Evolutionary conservation across 768 basidiomycete species (phyloP), one percentile per base, ranked within the genome.

Genomic region (Pholiota molesta): DNA sequence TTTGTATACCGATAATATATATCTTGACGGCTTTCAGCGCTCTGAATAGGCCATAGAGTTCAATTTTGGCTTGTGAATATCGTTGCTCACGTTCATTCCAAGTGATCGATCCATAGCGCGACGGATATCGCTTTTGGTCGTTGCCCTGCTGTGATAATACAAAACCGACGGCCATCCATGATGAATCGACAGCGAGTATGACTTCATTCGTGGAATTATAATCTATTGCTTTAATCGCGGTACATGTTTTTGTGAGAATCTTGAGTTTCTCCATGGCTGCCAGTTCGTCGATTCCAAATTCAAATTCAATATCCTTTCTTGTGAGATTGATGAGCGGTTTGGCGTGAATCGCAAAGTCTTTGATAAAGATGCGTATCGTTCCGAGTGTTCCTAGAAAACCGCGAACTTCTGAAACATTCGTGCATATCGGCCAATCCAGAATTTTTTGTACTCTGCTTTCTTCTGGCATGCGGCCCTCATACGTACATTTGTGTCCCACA

Each of bases 1-100:
- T 29, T 6, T 6, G 3, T 3, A 78, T 45, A 0, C 78, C 68
- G 14, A 76, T 63, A 4, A 77, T 63, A 29, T 65, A 73, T 2
- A 74, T 21, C 1, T 60, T 35, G 1, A 62, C 35, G 0, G 67
- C 66, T 0, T 63, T 62, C 0, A 77, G 65, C 0, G 70, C 66
- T 0, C 63, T 60, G 35, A 69, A 74, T 0, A 77, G 47, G 0
- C 76, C 68, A 63, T 71, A 76, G 0, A 77, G 62, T 19, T 75
- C 69, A 2, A 74, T 52, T 57, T 77, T 75, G 0, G 75, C 66
- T 55, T 77, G 73, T 59, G 62, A 78, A 58, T 55, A 78, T 40
- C 17, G 8, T 5, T 56, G 52, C 33, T 71, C 68, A 6, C 68
- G 33, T 4, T 71, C 68, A 14, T 65, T 67, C 59, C 66, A 65